Evolutionary conservation across 208 protist species (phyloP), one percentile per base, ranked within the genome.

Genomic region (Acanthamoeba lenticulata): DNA sequence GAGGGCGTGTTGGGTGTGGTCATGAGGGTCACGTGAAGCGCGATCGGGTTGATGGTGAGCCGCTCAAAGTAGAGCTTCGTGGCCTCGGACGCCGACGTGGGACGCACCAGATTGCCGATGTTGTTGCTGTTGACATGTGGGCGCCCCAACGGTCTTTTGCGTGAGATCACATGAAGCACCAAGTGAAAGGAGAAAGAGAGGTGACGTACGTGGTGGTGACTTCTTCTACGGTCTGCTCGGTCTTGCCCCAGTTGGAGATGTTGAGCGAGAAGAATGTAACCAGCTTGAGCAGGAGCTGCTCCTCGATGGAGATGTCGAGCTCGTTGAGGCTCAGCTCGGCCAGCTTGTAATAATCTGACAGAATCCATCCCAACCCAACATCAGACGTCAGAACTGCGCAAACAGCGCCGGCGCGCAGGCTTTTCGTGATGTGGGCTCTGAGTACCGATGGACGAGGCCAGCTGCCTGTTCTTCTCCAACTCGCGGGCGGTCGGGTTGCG

Each of bases 51-150:
- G 34, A 96, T 60, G 47, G 49, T 34, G 4, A 96, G 79, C 45
- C 21, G n/a, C 15, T 96, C 36, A 36, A 96, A 94, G 92, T 96
- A 96, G 55, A 95, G 90, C 81, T 92, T 92, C 40, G 42, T 74
- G 38, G 92, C 85, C 15, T 62, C 81, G 40, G n/a, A 49, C 19
- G 92, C 42, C 15, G 86, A 62, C 27, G 77, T 57, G 44, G 77
- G 77, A 0, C 47, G 81, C 81, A 67, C 47, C 52, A 57, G 52
- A 38, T 44, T 57, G 77, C 77, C 45, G 44, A 49, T 57, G 27
- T 49, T 40, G 0, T 57, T 24, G 15, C 77, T 86, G 69, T 32
- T 21, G 40, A 17, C 69, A 27, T 15, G 47, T 52, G 9, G 47
- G 47, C 5, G 5, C 47, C 47, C 15, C 47, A 52, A 5, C 47